Conservation (phyloP, 139 green algal species). For the Eudorina sp. region DNA sequence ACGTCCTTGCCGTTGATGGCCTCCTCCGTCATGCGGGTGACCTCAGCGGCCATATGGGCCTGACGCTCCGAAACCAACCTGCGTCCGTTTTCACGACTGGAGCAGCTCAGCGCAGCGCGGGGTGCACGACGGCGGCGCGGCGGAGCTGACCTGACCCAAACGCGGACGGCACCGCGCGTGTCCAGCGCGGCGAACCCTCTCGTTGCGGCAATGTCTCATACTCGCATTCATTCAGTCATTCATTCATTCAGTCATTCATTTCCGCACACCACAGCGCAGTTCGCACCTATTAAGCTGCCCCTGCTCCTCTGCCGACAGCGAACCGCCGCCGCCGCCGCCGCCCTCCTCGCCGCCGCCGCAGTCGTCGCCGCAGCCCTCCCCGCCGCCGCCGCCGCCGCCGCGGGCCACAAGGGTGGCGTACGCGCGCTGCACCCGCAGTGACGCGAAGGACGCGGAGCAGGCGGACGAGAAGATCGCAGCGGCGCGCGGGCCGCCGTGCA, state of each 20-base stretch:
- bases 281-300: neutral
- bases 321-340: neutral
- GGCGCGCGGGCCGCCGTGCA: neutral
- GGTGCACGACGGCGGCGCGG: no score
- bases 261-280: neutral
- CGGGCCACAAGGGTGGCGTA: constrained; percentile 48
- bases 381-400: neutral
- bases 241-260: neutral
- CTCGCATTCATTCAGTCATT: no score
- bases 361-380: neutral
- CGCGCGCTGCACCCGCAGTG: constrained; percentile 13
- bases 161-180: no score
- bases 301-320: constrained; percentile 5
- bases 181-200: no score
- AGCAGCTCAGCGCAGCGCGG: no score
- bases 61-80: constrained; percentile 25
- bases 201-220: no score
- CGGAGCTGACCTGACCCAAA: no score
- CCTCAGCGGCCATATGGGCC: constrained; percentile 16
- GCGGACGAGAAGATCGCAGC: neutral
- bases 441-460: neutral
- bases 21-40: neutral
- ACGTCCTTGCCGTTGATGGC: neutral
- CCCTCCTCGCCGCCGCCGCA: constrained; percentile 1
- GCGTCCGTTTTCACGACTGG: no score